phyloP scores from a whole-genome alignment of 1,139 yeast genomes.

The Scheffersomyces parashehatae region DNA sequence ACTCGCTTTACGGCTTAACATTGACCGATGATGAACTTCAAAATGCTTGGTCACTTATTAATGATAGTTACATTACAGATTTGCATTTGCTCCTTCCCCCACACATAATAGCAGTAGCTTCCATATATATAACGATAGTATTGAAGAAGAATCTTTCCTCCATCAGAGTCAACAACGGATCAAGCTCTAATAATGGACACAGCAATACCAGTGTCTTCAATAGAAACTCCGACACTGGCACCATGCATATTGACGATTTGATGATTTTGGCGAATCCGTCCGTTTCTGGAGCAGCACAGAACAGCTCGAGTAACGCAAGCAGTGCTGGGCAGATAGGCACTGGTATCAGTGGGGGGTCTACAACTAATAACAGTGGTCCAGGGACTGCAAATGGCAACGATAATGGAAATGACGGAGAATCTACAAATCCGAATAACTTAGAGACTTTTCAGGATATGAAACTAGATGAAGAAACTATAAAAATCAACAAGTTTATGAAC shows the following conservation, averaged over 20 bases:
- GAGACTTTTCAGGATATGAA: slow-evolving; percentile 28
- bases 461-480: slow-evolving; percentile 41
- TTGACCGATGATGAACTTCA: slow-evolving; percentile 74
- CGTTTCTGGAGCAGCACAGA: slow-evolving; percentile 1
- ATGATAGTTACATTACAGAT: slow-evolving; percentile 89
- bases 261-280: slow-evolving; percentile 26
- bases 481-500: slow-evolving; percentile 55
- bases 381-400: background rate
- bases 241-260: slow-evolving; percentile 43
- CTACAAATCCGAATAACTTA: slow-evolving; percentile 4
- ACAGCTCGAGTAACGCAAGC: background rate
- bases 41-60: slow-evolving; percentile 84
- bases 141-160: slow-evolving; percentile 43
- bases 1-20: slow-evolving; percentile 29
- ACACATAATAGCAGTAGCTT: slow-evolving; percentile 81
- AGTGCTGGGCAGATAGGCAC: background rate
- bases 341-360: background rate
- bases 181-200: slow-evolving; percentile 2
- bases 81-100: slow-evolving; percentile 83
- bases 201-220: slow-evolving; percentile 1
- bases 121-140: slow-evolving; percentile 74
- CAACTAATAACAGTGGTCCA: background rate
- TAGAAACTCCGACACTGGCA: slow-evolving; percentile 4
- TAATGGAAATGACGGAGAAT: background rate
- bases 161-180: slow-evolving; percentile 15